Evolutionary conservation across 192 early-diverging fungal genomes (phyloP).

Genomic region (Coemansia sp.): DNA sequence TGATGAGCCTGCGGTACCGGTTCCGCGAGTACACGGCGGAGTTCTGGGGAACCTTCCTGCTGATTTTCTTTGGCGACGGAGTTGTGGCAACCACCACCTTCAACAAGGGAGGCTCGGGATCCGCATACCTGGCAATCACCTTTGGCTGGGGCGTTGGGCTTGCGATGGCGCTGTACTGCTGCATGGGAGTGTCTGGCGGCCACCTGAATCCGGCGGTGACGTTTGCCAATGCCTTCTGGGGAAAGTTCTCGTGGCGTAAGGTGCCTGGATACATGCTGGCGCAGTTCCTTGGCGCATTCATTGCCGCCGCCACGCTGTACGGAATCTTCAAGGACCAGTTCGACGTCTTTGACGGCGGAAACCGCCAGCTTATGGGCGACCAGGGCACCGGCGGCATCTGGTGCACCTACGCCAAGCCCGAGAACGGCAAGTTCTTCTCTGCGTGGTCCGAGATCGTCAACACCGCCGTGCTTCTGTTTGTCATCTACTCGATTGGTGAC

Average conservation of each 20-base stretch:
- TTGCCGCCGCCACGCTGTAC: constrained; percentile 69
- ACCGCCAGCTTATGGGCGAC: constrained; percentile 49
- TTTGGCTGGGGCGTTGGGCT: constrained; percentile 68
- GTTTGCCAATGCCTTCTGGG: constrained; percentile 63
- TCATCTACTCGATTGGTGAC: constrained; percentile 65
- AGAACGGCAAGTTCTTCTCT: constrained; percentile 58
- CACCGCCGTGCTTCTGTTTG: constrained; percentile 65
- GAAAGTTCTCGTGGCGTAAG: constrained; percentile 70
- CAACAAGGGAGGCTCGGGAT: constrained; percentile 41
- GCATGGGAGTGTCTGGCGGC: constrained; percentile 68
- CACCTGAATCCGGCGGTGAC: constrained; percentile 81
- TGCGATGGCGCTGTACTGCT: constrained; percentile 63
- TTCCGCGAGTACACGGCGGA: constrained; percentile 69
- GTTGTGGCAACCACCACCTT: constrained; percentile 57
- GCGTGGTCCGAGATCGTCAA: constrained; percentile 68
- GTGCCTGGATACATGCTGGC: constrained; percentile 64
- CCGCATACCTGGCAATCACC: constrained; percentile 58
- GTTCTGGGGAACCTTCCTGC: constrained; percentile 71
- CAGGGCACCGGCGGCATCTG: constrained; percentile 64
- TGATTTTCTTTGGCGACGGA: constrained; percentile 68
- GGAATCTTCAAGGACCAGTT: constrained; percentile 63
- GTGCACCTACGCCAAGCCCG: constrained; percentile 62
- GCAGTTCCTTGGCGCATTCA: constrained; percentile 72
- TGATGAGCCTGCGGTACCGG: constrained; percentile 28
- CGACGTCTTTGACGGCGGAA: constrained; percentile 56